phyloP scores from a whole-genome alignment of 257 asterid species.

The Scutellaria galericulata region DNA sequence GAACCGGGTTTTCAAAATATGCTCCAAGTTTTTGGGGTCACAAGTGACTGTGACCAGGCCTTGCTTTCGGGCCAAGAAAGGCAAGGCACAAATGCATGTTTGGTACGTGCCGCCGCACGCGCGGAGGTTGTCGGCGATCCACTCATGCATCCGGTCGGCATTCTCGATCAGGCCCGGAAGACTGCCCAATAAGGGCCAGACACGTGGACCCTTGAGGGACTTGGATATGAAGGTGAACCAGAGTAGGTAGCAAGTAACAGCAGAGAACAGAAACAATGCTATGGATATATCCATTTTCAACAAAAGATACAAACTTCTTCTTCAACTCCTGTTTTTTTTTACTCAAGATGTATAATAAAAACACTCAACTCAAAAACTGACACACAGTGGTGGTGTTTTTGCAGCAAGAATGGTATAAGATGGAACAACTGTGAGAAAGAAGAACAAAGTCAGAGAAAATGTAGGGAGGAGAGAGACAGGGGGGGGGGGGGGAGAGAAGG shows the following conservation, averaged over 20 bases:
- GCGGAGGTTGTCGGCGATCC: slow-evolving; percentile 92
- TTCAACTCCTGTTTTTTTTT: neutral
- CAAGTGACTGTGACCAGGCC: slow-evolving; percentile 92
- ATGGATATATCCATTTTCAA: slow-evolving; percentile 58
- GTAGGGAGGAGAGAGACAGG: neutral
- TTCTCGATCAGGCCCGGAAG: slow-evolving; percentile 85
- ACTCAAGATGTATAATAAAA: slow-evolving; percentile 1
- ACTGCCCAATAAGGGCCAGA: slow-evolving; percentile 92
- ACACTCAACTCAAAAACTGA: slow-evolving; percentile 14
- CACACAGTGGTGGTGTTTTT: slow-evolving; percentile 17
- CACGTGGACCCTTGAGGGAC: slow-evolving; percentile 86
- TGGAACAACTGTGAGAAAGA: neutral
- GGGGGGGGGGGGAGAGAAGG: neutral
- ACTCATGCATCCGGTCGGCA: slow-evolving; percentile 82
- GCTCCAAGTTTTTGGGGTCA: slow-evolving; percentile 91
- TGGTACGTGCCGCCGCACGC: slow-evolving; percentile 95
- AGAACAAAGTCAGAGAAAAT: slow-evolving; percentile 13
- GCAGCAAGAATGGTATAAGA: slow-evolving; percentile 4
- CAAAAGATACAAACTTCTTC: neutral
- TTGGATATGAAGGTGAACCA: slow-evolving; percentile 92
- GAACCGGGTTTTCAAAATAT: slow-evolving; percentile 80
- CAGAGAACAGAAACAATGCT: slow-evolving; percentile 68
- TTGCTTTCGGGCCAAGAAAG: slow-evolving; percentile 83
- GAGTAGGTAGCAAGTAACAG: slow-evolving; percentile 65
- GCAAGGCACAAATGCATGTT: slow-evolving; percentile 85